These are phyloP conservation scores for Neocatenulostroma microsporum DNA, from an alignment of 2,329 filamentous ascomycete species.

Conservation along the genomic window DNA sequence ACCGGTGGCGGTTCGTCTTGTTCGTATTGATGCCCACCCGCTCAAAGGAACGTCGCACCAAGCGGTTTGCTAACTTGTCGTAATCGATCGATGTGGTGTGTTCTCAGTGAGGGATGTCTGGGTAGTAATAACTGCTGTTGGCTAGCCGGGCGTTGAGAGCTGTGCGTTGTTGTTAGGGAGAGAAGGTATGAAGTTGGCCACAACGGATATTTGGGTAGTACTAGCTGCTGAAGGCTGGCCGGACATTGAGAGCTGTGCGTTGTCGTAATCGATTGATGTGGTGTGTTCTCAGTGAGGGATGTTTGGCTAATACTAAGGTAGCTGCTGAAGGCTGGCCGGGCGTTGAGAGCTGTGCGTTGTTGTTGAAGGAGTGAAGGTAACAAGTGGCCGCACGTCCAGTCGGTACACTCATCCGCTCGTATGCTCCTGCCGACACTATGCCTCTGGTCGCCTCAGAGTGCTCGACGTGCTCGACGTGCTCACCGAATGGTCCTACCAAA, in stretches of 20 bases:
- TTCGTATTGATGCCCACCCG: constrained; percentile 43
- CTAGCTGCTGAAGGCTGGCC: no score
- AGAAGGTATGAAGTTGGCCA: background rate
- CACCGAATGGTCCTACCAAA: no score
- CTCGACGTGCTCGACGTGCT: no score
- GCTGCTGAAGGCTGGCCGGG: constrained; percentile 1
- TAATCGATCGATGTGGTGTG: constrained; percentile 35
- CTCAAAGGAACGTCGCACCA: constrained; percentile 67
- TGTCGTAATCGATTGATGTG: constrained; percentile 46
- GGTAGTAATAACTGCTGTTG: background rate
- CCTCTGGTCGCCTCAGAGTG: no score
- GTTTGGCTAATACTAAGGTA: no score
- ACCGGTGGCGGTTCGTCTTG: no score
- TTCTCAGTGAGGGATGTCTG: constrained; percentile 17
- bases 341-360: constrained; percentile 7
- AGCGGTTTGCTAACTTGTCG: constrained; percentile 64
- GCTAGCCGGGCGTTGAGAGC: constrained; percentile 6
- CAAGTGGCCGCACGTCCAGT: no score
- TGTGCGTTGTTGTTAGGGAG: constrained; percentile 3
- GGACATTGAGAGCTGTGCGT: constrained; percentile 34
- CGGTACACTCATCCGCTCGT: no score
- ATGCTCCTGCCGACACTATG: no score
- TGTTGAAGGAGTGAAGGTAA: no score
- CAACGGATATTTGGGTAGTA: no score
- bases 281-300: constrained; percentile 19